Base-by-base conservation (phyloP, 1,284 basidiomycete species). In the Sutorius eximius region DNA sequence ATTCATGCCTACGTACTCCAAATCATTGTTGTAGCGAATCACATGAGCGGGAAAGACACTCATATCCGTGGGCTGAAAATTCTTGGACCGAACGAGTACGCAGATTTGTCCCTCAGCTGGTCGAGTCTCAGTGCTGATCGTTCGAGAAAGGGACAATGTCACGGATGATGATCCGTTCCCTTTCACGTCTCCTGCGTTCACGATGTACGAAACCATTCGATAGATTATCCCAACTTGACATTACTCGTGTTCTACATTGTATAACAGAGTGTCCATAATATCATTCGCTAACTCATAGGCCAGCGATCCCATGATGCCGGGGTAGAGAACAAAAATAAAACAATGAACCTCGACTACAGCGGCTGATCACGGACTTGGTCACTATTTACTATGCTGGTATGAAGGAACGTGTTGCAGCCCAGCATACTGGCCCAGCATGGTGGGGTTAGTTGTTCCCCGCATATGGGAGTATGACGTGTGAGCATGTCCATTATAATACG, bases 21-120 rank as follows among this genome's bases (percentile, higher is more conserved):
- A 66, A 80, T 99, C 32, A 87, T 95, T 56, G 85, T 99, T 51
- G 78, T 95, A 20, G 87, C 91, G 20, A 99, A 99, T 68, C 95
- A 99, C 68, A 89, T 97, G 82, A 98, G 96, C 63, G 97, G 97
- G 4, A 99, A 99, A 71, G 97, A 99, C 73, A 99, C 97, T 10
- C 97, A 99, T 73, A 90, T 99, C 15, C 85, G 97, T 18, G 93
- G 95, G 1, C 72, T 99, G 41, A 85, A 82, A 50, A 82, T 98
- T 22, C 86, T 94, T 57, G 96, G 95, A 0, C 91, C 94, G 3
- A 69, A 83, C 8, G 86, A 88, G 94, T 94, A 67, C 59, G 88
- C 78, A 24, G 18, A 37, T 37, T 29, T 34, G 13, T 45, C 46
- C 7, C 27, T n/a, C 22, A 24, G 38, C 11, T 44, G 20, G 15